A percentile compares a stretch with the other conserved stretches of the same genome.
These are phyloP conservation scores for Phascolomyces articulosus DNA, from an alignment of 371 early-diverging fungal species.

Conservation along the genomic window DNA sequence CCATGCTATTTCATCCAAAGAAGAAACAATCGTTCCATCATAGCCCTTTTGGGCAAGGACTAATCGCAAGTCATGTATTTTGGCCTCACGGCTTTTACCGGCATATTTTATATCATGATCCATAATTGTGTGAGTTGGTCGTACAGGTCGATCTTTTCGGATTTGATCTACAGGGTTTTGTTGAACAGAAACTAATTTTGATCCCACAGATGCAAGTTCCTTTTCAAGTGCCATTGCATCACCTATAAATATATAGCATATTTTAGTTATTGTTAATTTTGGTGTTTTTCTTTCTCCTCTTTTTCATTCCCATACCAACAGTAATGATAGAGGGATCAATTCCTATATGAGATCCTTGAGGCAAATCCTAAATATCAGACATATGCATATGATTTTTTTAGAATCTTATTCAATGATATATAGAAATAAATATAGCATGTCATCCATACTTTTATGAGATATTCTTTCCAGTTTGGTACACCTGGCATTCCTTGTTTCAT, in stretches of 20 bases:
- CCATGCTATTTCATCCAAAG: conserved; percentile 95
- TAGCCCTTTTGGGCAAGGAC: conserved; percentile 58
- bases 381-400: too few species aligned
- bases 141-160: conserved; percentile 78
- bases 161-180: conserved; percentile 80
- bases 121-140: conserved; percentile 65
- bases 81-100: conserved; percentile 64
- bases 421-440: background rate
- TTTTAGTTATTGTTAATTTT: too few species aligned
- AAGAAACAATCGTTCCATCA: conserved; percentile 75
- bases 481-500: conserved; percentile 91
- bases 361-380: conserved; percentile 51
- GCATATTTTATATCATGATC: conserved; percentile 76
- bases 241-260: conserved; percentile 16
- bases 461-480: conserved; percentile 90
- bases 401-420: background rate
- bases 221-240: conserved; percentile 63
- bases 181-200: conserved; percentile 56
- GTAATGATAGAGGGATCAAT: conserved; percentile 85
- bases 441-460: conserved; percentile 61
- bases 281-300: too few species aligned
- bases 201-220: conserved; percentile 55
- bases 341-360: conserved; percentile 76
- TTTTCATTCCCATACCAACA: conserved; percentile 38
- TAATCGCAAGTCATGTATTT: conserved; percentile 63